A percentile compares a stretch with the other conserved stretches of the same genome.
phyloP scores from a whole-genome alignment of 148 eudicot species.

The Agrostemma githago region DNA sequence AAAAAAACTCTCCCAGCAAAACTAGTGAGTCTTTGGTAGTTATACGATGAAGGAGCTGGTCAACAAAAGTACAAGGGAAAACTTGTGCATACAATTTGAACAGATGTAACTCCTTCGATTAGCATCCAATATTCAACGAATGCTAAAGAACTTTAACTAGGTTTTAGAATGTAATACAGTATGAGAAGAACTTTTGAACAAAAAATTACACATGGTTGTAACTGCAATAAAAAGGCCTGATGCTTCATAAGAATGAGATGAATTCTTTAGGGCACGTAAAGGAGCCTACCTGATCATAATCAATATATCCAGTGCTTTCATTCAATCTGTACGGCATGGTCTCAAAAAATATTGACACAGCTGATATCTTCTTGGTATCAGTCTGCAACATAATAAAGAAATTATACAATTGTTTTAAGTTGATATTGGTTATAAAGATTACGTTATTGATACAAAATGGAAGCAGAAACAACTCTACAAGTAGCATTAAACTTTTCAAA shows the following conservation, averaged over 20 bases:
- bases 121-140: neutral
- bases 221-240: neutral
- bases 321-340: slow-evolving; percentile 97
- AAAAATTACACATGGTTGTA: neutral
- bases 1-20: slow-evolving; percentile 13
- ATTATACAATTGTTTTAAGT: neutral
- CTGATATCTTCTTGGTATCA: slow-evolving; percentile 97
- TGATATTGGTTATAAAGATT: neutral
- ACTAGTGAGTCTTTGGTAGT: slow-evolving; percentile 1
- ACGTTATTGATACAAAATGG: neutral
- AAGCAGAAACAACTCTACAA: neutral
- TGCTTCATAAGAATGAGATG: neutral
- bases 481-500: neutral
- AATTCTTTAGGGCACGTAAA: neutral
- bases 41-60: neutral
- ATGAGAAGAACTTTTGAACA: neutral
- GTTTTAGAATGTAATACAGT: neutral
- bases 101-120: neutral
- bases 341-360: slow-evolving; percentile 92
- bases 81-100: neutral
- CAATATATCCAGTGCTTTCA: slow-evolving; percentile 90
- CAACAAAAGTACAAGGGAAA: neutral
- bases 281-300: slow-evolving; percentile 81
- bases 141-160: neutral
- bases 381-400: slow-evolving; percentile 49